A percentile compares a stretch with the other conserved stretches of the same genome.
phyloP scores from a whole-genome alignment of 495 filamentous ascomycete species.

The Beverwykella pulmonaria region DNA sequence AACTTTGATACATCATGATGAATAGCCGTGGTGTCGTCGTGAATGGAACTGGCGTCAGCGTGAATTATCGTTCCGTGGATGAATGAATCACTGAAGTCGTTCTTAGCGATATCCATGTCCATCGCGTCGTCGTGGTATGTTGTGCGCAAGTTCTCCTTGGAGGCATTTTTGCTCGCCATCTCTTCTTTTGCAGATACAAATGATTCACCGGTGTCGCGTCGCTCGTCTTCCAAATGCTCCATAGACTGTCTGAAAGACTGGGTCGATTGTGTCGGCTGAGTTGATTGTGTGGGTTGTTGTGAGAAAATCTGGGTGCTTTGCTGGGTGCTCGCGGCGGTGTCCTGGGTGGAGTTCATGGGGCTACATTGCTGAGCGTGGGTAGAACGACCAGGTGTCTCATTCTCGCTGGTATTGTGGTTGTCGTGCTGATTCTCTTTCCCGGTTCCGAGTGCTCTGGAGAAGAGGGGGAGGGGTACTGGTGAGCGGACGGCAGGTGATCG shows the following conservation, averaged over 20 bases:
- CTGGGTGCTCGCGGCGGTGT: slow-evolving; percentile 26
- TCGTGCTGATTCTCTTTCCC: slow-evolving; percentile 30
- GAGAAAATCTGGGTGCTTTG: slow-evolving; percentile 29
- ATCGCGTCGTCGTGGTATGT: slow-evolving; percentile 10
- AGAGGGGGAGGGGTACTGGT: slow-evolving; percentile 11
- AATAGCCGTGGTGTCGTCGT: slow-evolving; percentile 17
- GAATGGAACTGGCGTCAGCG: slow-evolving; percentile 2
- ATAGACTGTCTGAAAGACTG: slow-evolving; percentile 31
- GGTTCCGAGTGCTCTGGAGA: slow-evolving; percentile 9
- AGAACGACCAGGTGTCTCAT: neutral
- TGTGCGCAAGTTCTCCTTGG: slow-evolving; percentile 22
- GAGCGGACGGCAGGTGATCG: slow-evolving; percentile 12
- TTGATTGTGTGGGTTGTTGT: slow-evolving; percentile 16
- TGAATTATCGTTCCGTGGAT: slow-evolving; percentile 13
- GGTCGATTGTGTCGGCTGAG: slow-evolving; percentile 37
- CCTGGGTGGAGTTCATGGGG: slow-evolving; percentile 23
- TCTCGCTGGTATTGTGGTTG: neutral
- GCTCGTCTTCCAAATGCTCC: slow-evolving; percentile 44
- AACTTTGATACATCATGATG: slow-evolving; percentile 2
- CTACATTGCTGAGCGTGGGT: neutral
- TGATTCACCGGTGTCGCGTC: slow-evolving; percentile 59
- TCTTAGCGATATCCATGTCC: slow-evolving; percentile 15
- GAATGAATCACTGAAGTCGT: neutral
- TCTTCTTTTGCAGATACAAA: slow-evolving; percentile 71
- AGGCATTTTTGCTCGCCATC: slow-evolving; percentile 45